phyloP scores from a whole-genome alignment of 176 grass and related monocot species.

The Alopecurus myosuroides region DNA sequence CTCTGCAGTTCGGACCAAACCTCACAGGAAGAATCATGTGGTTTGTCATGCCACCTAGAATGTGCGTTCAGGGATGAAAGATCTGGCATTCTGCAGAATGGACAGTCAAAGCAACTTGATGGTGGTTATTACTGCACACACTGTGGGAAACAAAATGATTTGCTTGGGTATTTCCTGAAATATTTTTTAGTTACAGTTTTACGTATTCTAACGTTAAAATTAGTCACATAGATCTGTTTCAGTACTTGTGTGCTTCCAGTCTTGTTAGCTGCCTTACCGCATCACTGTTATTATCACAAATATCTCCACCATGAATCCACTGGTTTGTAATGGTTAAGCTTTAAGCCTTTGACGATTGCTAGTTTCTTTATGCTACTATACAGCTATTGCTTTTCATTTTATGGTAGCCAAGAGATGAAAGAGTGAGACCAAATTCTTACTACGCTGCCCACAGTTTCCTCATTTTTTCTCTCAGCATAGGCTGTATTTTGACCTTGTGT shows the following conservation, averaged over 20 bases:
- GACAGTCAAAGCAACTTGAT: slow-evolving; percentile 45
- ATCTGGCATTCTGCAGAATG: slow-evolving; percentile 41
- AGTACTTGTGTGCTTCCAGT: background rate
- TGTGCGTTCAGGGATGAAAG: slow-evolving; percentile 46
- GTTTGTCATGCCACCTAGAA: slow-evolving; percentile 53
- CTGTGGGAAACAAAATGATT: slow-evolving; percentile 54
- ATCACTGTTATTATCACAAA: background rate
- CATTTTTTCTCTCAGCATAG: background rate
- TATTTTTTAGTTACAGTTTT: background rate
- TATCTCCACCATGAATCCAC: background rate
- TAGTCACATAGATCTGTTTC: slow-evolving; percentile 8
- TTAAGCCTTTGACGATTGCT: background rate
- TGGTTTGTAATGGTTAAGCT: background rate
- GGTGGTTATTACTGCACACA: slow-evolving; percentile 42
- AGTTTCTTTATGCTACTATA: background rate
- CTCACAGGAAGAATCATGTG: slow-evolving; percentile 39
- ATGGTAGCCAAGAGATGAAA: background rate
- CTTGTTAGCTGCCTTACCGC: background rate
- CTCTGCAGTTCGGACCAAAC: slow-evolving; percentile 41
- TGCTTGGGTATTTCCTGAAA: slow-evolving; percentile 49
- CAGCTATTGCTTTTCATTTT: background rate
- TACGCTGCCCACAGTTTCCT: background rate
- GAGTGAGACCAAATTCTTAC: background rate
- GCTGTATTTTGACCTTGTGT: background rate
- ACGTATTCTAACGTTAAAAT: background rate